Evolutionary conservation across 768 basidiomycete genomes (phyloP), one percentile per base, ranked within the genome.

Genomic region (Phallus indusiatus): DNA sequence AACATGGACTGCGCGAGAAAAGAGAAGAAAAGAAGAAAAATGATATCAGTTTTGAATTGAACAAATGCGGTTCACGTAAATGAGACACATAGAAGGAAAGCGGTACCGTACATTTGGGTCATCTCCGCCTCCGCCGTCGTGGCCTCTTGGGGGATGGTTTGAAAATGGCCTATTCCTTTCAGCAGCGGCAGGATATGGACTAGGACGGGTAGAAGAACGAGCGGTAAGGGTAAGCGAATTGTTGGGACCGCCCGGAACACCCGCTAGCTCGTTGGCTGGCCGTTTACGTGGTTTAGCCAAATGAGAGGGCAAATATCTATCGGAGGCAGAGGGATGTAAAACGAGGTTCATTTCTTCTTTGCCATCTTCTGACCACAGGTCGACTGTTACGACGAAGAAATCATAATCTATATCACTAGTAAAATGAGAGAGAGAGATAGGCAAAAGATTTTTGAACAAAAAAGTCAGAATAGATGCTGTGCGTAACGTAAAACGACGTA

Each of bases 301-400:
- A 53, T 72, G 66, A 1, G 70, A 67, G 1, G 86, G 78, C n/a
- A 81, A 76, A 70, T 84, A 87, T 54, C 88, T 82, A 67, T 90
- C 88, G 35, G 82, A 75, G 4, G 90, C 83, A 0, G 87, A 87
- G 0, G 93, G 90, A 67, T 93, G 91, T 20, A 90, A 76, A 47
- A 96, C 90, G 16, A 95, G 81, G 69, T 95, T 95, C 75, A 87
- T 86, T 67, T 95, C 90, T 33, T 84, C 80, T 63, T 78, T 83
- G 14, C 83, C 87, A 64, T 94, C 91, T 48, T 77, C 78, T 0
- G 90, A 90, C 89, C 92, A 95, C 1, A 97, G 74, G 72, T 96
- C 94, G n/a, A 91, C 91, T 17, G 90, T 89, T 24, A 92, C 86
- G 47, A 96, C 72, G 69, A 97, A 90, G 72, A 93, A 94, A 1